These are phyloP conservation scores for Cryptococcus floricola DNA, from an alignment of 1,284 basidiomycete species.

Conservation along the genomic window DNA sequence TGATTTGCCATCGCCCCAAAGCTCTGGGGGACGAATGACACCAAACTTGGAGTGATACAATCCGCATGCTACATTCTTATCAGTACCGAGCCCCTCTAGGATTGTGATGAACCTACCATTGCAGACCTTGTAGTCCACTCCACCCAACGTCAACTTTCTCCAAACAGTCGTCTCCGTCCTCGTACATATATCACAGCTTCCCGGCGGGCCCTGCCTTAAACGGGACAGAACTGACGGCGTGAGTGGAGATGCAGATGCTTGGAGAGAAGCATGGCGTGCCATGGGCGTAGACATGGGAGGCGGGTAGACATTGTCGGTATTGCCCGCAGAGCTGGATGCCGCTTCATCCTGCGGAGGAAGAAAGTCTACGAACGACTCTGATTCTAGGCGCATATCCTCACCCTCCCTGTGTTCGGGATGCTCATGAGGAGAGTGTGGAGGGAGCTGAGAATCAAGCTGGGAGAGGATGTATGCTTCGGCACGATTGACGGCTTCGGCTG, in stretches of 20 bases:
- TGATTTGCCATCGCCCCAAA: constrained; percentile 44
- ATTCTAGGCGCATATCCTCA: constrained; percentile 13
- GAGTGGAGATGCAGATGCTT: neutral
- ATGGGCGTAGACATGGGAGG: too few species aligned
- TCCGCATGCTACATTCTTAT: constrained; percentile 33
- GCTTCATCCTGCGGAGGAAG: constrained; percentile 19
- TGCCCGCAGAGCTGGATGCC: neutral
- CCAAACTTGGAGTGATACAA: constrained; percentile 43
- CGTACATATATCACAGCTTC: constrained; percentile 44
- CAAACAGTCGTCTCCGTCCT: constrained; percentile 45
- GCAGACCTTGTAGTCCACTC: constrained; percentile 39
- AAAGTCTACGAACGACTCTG: constrained; percentile 30
- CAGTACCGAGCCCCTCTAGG: neutral
- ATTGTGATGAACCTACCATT: constrained; percentile 32
- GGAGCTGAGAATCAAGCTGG: constrained; percentile 14
- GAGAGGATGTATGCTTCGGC: constrained; percentile 32
- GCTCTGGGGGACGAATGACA: constrained; percentile 41
- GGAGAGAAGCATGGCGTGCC: neutral
- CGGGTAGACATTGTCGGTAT: neutral
- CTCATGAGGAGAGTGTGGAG: neutral
- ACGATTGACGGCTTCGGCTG: constrained; percentile 18
- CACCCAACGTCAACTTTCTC: constrained; percentile 36
- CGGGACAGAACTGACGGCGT: constrained; percentile 23
- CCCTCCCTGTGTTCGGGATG: neutral
- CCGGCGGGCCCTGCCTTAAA: constrained; percentile 36